Evolutionary conservation across 140 eudicot genomes (phyloP), one percentile per base, ranked within the genome.

Genomic region (Ambrosia hybrid): DNA sequence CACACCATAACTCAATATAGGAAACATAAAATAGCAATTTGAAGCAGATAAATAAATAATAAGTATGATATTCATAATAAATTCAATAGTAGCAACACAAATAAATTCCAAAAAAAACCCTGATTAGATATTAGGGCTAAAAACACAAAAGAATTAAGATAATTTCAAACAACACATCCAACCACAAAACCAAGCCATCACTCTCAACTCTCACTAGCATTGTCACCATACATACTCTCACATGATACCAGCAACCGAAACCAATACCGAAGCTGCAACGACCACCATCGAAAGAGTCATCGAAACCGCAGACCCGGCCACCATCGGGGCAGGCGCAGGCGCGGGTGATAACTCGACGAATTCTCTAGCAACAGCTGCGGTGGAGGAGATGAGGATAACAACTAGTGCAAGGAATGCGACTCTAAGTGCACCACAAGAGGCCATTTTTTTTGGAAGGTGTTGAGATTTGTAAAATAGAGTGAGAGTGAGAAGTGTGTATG

Each of bases 311-410:
- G 78, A 57, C 57, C 83, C 83, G 16, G 78, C 57, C n/a, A 72
- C 78, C 78, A 73, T 57, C 10, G 83, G 83, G 13, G 83, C 83
- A 16, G 83, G 83, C 1, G 83, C 83, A 0, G 83, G 83, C 8
- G 83, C 78, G 33, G 26, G 33, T 0, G 83, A 48, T 57, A 72
- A 49, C 58, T 78, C 83, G 9, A 62, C 4, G 69, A 56, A 65
- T 3, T 78, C 83, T 7, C 83, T 56, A 36, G 65, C 82, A 48
- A 56, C 14, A 8, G 49, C 64, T 3, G 56, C n/a, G 4, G 77
- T 41, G 76, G 65, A 6, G 41, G 83, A 65, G 39, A 72, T 15
- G 9, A 41, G 26, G 4, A 78, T 39, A 26, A 78, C 33, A 15
- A 67, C 6, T 0, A 78, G 70, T 48, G 71, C 48, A 11, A 72